phyloP scores from a whole-genome alignment of 805 yeast species.

The Spathaspora arborariae region DNA sequence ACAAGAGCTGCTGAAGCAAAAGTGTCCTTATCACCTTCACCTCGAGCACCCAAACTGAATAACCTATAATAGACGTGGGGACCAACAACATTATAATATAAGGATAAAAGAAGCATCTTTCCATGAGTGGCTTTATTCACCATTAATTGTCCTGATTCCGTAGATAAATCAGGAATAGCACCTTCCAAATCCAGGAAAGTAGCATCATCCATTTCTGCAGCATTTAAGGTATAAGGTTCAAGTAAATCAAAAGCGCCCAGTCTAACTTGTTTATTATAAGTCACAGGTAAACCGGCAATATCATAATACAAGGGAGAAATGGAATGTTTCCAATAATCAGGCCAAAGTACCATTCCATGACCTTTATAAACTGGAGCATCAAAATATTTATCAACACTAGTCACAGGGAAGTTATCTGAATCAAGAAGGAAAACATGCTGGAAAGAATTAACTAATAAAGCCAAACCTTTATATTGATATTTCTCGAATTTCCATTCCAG shows the following conservation, averaged over 20 bases:
- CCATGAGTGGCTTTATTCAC: constrained; percentile 58
- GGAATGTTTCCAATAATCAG: constrained; percentile 67
- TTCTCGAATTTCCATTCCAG: constrained; percentile 29
- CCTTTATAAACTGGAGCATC: constrained; percentile 43
- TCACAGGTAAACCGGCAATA: constrained; percentile 33
- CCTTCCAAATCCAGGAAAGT: constrained; percentile 33
- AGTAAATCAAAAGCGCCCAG: constrained; percentile 30
- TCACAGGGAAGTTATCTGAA: constrained; percentile 46
- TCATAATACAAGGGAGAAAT: constrained; percentile 57
- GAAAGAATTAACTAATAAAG: constrained; percentile 60
- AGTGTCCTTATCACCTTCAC: constrained; percentile 80
- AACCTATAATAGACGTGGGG: constrained; percentile 64
- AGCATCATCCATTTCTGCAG: constrained; percentile 33
- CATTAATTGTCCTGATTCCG: constrained; percentile 68
- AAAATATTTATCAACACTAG: constrained; percentile 43
- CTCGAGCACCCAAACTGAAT: constrained; percentile 66
- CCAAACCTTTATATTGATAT: constrained; percentile 48
- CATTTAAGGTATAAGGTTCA: constrained; percentile 27
- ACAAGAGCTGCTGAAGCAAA: constrained; percentile 58
- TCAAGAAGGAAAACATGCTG: constrained; percentile 46
- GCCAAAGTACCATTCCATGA: constrained; percentile 55
- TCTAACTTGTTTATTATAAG: constrained; percentile 19
- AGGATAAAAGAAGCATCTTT: constrained; percentile 51
- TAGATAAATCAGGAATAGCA: constrained; percentile 59
- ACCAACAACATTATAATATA: constrained; percentile 64